A percentile compares a stretch with the other conserved stretches of the same genome.
phyloP scores from a whole-genome alignment of 805 yeast species.

The Spathaspora sp. region DNA sequence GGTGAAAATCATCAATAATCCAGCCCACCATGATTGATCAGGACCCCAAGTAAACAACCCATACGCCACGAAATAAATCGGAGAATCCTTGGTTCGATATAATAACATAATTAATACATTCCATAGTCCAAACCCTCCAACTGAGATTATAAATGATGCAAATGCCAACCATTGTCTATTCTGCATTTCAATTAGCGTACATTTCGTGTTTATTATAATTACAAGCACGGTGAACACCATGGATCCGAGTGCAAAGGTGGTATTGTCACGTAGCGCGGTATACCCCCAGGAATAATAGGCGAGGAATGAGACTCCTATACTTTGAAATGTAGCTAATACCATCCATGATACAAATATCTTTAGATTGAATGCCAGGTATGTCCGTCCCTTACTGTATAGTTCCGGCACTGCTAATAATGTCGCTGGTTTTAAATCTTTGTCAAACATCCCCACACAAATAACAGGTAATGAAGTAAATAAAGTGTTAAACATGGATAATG shows the following conservation, averaged over 20 bases:
- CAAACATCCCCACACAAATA: conserved; percentile 90
- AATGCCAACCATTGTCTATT: conserved; percentile 64
- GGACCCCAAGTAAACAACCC: conserved; percentile 75
- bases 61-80: conserved; percentile 66
- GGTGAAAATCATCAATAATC: conserved; percentile 52
- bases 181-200: conserved; percentile 80
- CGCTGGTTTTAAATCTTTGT: conserved; percentile 83
- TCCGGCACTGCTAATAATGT: conserved; percentile 92
- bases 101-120: conserved; percentile 69
- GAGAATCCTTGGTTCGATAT: conserved; percentile 48
- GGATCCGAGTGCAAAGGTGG: conserved; percentile 80
- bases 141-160: conserved; percentile 65
- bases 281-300: conserved; percentile 70
- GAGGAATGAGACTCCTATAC: conserved; percentile 66
- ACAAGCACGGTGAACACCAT: conserved; percentile 70
- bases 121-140: conserved; percentile 86
- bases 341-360: conserved; percentile 74
- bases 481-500: conserved; percentile 95
- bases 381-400: conserved; percentile 72
- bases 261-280: conserved; percentile 63
- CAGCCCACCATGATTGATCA: conserved; percentile 87
- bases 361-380: conserved; percentile 70
- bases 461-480: conserved; percentile 92
- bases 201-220: conserved; percentile 69
- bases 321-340: conserved; percentile 66